These are phyloP conservation scores for Kluyveromyces starmeri DNA, from an alignment of 805 yeast species.

Conservation along the genomic window DNA sequence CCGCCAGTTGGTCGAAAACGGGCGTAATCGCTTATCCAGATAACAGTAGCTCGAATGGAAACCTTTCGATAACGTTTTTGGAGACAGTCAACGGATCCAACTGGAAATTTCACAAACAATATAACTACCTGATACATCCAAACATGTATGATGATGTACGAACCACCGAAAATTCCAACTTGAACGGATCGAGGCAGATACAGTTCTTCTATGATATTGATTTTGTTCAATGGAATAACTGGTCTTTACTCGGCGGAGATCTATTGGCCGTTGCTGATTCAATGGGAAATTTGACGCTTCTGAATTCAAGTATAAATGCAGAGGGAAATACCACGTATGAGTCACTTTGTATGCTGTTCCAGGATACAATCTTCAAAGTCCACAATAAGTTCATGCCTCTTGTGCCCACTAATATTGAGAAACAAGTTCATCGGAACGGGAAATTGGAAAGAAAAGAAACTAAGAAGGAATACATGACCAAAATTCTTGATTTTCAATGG, in stretches of 20 bases:
- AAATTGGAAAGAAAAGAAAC: conserved; percentile 33
- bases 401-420: conserved; percentile 15
- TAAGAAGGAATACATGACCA: conserved; percentile 26
- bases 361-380: conserved; percentile 30
- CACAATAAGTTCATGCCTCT: conserved; percentile 19
- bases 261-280: conserved; percentile 76
- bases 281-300: conserved; percentile 54
- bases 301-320: conserved; percentile 41
- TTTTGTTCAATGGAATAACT: conserved; percentile 61
- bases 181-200: conserved; percentile 17
- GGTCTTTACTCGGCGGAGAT: conserved; percentile 43
- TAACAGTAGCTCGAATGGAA: conserved; percentile 28
- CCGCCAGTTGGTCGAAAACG: conserved; percentile 70
- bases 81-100: conserved; percentile 65
- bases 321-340: conserved; percentile 27
- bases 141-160: conserved; percentile 20
- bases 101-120: conserved; percentile 61
- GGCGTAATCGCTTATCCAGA: conserved; percentile 74
- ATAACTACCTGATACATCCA: conserved; percentile 26
- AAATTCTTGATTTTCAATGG: conserved; percentile 36
- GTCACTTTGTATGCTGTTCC: conserved; percentile 30
- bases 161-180: conserved; percentile 11
- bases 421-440: conserved; percentile 27
- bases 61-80: conserved; percentile 53
- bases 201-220: conserved; percentile 31